These are phyloP conservation scores for Carex kokanica DNA, from an alignment of 176 grass and related monocot species.

Conservation along the genomic window DNA sequence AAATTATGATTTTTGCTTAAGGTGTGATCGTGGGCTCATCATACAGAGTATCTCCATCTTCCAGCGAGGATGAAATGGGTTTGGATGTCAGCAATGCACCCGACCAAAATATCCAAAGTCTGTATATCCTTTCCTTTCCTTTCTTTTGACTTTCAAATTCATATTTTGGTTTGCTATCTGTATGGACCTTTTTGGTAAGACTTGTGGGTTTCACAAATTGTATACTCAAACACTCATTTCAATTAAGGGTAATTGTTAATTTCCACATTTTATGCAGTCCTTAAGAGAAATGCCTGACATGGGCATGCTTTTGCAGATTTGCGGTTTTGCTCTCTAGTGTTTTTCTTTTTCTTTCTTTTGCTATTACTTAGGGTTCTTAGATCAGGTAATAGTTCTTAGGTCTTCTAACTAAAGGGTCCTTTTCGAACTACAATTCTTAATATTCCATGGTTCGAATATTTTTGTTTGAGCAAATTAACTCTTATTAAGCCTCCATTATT, in stretches of 20 bases:
- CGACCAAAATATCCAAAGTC: slow-evolving; percentile 74
- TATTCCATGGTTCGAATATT: background rate
- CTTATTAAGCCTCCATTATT: background rate
- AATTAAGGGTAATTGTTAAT: background rate
- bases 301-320: background rate
- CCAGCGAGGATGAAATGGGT: slow-evolving; percentile 55
- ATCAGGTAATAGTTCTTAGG: background rate
- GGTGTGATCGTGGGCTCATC: slow-evolving; percentile 61
- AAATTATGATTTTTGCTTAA: slow-evolving; percentile 24
- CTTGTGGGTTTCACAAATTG: too few relatives aligned
- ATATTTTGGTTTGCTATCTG: slow-evolving; percentile 20
- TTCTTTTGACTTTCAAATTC: slow-evolving; percentile 17
- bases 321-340: background rate
- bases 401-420: background rate
- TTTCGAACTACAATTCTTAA: background rate
- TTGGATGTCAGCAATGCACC: slow-evolving; percentile 40
- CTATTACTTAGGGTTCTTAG: background rate
- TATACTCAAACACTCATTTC: background rate
- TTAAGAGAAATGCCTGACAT: background rate
- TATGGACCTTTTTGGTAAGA: too few relatives aligned
- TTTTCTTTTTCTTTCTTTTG: background rate
- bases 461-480: slow-evolving; percentile 5
- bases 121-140: slow-evolving; percentile 27
- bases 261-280: background rate
- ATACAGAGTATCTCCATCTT: slow-evolving; percentile 63